phyloP scores from a whole-genome alignment of 306 rosid genomes.

The cucumber (Cucumis sativus) region Cucumber_9930_V3 NC_026657.2:3212001-3212500 shows the following conservation, averaged over 20 bases:
- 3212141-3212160: slow-evolving; percentile 6
- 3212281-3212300: not conserved
- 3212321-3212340: not conserved
- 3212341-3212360: not conserved
- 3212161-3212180: not conserved
- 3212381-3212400: not conserved
- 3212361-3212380: not conserved
- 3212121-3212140: slow-evolving; percentile 28
- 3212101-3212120: slow-evolving; percentile 16
- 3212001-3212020: not conserved
- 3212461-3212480: slow-evolving; percentile 27
- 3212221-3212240: slow-evolving; percentile 2
- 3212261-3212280: not conserved
- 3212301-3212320: not conserved
- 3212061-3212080: slow-evolving; percentile 21
- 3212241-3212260: slow-evolving; percentile 8
- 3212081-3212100: slow-evolving; percentile 19
- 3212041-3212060: slow-evolving; percentile 16
- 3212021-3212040: not conserved
- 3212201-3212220: not conserved
- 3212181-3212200: not conserved
- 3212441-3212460: slow-evolving; percentile 12
- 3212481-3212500: slow-evolving; percentile 18
- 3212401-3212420: slow-evolving; percentile 49
- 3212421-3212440: slow-evolving; percentile 15